These are phyloP conservation scores for Blepharisma undulans DNA, from an alignment of 169 alveolate species.

Conservation along the genomic window DNA sequence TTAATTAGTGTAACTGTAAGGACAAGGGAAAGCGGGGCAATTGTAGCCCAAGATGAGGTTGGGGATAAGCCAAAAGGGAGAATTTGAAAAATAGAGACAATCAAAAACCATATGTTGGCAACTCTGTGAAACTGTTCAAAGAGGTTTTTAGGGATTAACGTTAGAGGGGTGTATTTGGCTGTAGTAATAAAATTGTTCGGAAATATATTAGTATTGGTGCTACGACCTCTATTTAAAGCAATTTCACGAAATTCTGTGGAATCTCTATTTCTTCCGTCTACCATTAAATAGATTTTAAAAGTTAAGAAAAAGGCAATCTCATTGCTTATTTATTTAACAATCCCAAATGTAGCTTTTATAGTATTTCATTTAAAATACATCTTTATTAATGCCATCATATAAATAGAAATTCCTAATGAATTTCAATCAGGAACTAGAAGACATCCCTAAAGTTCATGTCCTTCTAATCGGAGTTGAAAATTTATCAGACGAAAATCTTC, in stretches of 20 bases:
- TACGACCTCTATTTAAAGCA: neutral
- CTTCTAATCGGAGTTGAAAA: conserved; percentile 4
- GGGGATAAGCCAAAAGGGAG: conserved; percentile 49
- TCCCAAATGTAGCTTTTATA: neutral
- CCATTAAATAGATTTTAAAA: neutral
- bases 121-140: conserved; percentile 79
- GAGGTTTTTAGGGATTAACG: conserved; percentile 77
- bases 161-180: conserved; percentile 77
- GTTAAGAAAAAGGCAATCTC: neutral
- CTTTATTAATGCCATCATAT: neutral
- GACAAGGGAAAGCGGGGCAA: conserved; percentile 67
- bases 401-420: neutral
- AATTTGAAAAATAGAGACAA: conserved; percentile 78
- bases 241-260: conserved; percentile 1
- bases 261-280: neutral
- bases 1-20: conserved; percentile 80
- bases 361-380: neutral
- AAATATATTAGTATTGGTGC: neutral
- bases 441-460: neutral
- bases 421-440: neutral
- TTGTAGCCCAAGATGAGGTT: conserved; percentile 54
- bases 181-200: conserved; percentile 66
- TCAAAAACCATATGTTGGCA: conserved; percentile 84
- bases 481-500: neutral
- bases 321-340: neutral